Conservation (phyloP, 1,139 yeast species). For the Williopsis jadinii region DNA sequence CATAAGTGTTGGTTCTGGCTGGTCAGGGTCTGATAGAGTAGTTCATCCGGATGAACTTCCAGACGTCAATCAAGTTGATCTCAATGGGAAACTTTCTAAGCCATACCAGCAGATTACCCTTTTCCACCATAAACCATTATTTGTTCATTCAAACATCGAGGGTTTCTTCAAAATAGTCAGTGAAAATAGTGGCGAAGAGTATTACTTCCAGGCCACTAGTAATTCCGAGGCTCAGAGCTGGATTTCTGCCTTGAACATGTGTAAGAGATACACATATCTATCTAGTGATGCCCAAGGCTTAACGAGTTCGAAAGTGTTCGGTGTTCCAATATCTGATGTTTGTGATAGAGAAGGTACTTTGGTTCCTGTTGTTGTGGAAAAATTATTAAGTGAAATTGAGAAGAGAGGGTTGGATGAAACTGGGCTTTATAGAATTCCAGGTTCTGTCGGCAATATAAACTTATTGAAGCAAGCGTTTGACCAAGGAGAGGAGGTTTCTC, state of each 20-base stretch:
- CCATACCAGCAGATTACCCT: constrained; percentile 53
- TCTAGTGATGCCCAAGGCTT: constrained; percentile 31
- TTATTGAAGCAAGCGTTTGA: constrained; percentile 70
- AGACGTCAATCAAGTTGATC: constrained; percentile 34
- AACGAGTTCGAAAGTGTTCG: constrained; percentile 56
- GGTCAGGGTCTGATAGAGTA: constrained; percentile 42
- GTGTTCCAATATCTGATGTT: constrained; percentile 75
- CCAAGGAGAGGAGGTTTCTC: constrained; percentile 56
- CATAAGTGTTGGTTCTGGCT: constrained; percentile 30
- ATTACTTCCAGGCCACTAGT: constrained; percentile 59
- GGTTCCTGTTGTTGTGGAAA: constrained; percentile 61
- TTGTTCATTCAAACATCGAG: constrained; percentile 26
- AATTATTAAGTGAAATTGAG: constrained; percentile 69
- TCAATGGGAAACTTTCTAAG: constrained; percentile 38
- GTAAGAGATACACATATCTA: constrained; percentile 36
- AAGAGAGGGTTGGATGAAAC: constrained; percentile 80
- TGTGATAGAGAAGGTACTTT: constrained; percentile 62
- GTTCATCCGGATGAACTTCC: constrained; percentile 57
- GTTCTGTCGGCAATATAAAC: constrained; percentile 74
- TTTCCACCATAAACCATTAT: constrained; percentile 27
- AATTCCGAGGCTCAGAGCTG: constrained; percentile 71
- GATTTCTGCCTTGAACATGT: constrained; percentile 42
- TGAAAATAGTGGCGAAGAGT: constrained; percentile 49
- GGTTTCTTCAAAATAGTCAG: constrained; percentile 54
- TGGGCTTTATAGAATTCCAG: constrained; percentile 88